Evolutionary conservation across 2,329 filamentous ascomycete species (phyloP).

Genomic region (Trichoderma sp.): DNA sequence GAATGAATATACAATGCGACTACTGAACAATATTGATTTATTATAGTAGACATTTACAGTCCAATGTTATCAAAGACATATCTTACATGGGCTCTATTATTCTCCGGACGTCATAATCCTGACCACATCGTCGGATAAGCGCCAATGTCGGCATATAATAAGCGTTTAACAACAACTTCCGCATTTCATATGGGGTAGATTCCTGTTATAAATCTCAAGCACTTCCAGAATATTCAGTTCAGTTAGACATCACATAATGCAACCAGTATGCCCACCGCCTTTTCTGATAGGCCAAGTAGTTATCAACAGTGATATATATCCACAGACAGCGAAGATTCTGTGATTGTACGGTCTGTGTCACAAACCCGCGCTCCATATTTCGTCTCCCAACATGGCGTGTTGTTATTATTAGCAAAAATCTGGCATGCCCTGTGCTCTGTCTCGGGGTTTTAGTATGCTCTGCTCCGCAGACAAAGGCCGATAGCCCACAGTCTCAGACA

Average conservation of each 20-base stretch:
- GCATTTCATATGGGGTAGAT: background rate
- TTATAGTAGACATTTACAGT: background rate
- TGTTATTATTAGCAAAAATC: background rate
- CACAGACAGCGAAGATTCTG: background rate
- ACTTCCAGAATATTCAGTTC: background rate
- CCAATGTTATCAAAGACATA: background rate
- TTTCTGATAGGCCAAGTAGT: background rate
- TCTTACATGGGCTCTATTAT: background rate
- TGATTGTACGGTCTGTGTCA: background rate
- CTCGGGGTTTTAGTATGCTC: background rate
- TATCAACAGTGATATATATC: background rate
- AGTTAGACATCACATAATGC: background rate
- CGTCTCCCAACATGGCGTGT: background rate
- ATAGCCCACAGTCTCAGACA: background rate
- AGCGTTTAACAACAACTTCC: background rate
- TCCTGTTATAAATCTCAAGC: background rate
- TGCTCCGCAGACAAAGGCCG: background rate
- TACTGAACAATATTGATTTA: background rate
- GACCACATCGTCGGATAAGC: background rate
- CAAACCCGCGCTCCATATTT: background rate
- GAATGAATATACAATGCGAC: background rate
- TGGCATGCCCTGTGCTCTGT: slow-evolving; percentile 10
- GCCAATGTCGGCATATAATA: background rate
- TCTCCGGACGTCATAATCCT: background rate
- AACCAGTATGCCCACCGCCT: background rate